Evolutionary conservation across 1,284 basidiomycete genomes (phyloP).

Genomic region (Clitocybe nebularis): DNA sequence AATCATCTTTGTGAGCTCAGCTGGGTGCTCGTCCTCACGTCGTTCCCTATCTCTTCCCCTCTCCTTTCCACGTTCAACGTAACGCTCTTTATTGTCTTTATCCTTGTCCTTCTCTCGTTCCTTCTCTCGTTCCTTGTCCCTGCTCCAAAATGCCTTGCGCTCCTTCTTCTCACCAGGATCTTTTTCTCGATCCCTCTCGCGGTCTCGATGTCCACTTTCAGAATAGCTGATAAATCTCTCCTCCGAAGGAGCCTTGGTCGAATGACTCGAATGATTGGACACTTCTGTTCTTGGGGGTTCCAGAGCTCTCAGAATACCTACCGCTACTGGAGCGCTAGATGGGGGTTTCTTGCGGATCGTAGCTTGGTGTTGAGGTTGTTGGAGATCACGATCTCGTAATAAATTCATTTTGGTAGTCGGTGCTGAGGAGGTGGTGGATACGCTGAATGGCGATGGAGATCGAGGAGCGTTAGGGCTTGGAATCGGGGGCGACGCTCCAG

Average conservation of each 20-base stretch:
- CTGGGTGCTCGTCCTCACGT: slow-evolving; percentile 39
- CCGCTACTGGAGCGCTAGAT: slow-evolving; percentile 31
- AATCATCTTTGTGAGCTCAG: slow-evolving; percentile 66
- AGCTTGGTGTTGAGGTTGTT: slow-evolving; percentile 18
- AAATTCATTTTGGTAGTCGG: slow-evolving; percentile 18
- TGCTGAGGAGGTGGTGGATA: slow-evolving; percentile 22
- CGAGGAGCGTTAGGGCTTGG: slow-evolving; percentile 28
- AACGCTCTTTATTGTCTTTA: slow-evolving; percentile 21
- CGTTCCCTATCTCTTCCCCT: slow-evolving; percentile 24
- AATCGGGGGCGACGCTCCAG: slow-evolving; percentile 37
- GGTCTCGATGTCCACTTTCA: slow-evolving; percentile 25
- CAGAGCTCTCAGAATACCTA: slow-evolving; percentile 55
- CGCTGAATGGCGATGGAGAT: slow-evolving; percentile 42
- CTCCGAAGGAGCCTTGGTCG: slow-evolving; percentile 26
- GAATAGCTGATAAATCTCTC: slow-evolving; percentile 28
- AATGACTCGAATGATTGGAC: slow-evolving; percentile 18
- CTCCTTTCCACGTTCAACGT: slow-evolving; percentile 28
- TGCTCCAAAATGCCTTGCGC: slow-evolving; percentile 52
- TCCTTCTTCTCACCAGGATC: slow-evolving; percentile 27
- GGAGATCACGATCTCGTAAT: slow-evolving; percentile 20
- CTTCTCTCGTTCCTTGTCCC: slow-evolving; percentile 29
- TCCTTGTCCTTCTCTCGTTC: slow-evolving; percentile 22
- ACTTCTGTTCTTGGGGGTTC: slow-evolving; percentile 44
- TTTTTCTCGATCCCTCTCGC: slow-evolving; percentile 32
- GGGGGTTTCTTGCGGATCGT: slow-evolving; percentile 21